Base-by-base conservation (phyloP, 2,329 filamentous ascomycete genomes). In the Hypoxylon sp. region DNA sequence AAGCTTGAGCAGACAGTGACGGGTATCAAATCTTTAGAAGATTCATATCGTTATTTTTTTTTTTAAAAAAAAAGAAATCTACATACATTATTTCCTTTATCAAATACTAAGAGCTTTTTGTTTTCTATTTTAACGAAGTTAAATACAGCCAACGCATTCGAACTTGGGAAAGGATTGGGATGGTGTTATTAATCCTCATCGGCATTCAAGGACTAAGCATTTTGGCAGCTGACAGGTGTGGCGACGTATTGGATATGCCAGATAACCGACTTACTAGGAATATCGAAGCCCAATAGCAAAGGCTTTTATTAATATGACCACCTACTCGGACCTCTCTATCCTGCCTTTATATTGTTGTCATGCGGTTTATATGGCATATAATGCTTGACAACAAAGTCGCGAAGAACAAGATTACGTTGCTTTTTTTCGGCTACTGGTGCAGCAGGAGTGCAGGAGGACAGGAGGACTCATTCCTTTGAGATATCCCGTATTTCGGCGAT, bases 371-470 rank as follows among this genome's bases (percentile, higher is more conserved):
- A 22, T 22, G 11, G 9, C 22, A 52, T 59, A n/a, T 24, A 14
- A 22, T 31, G 39, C 29, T 5, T 35, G 14, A 52, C 50, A 17
- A 42, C 52, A 19, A 50, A 42, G 33, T 35, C 42, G 29, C 44
- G 35, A 57, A 35, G 14, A 63, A 59, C 14, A 17, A 11, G 31
- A 48, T 60, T 55, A 55, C 54, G 59, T 63, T 57, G 47, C 42
- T 19, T 44, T 39, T 42, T 22, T 52, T 46, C 6, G 6, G 19
- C 26, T 46, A 39, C 24, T 5, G 17, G 11, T 57, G 54, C 59
- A 63, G 54, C 42, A 65, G 54, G 66, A 57, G 53, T 53, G 62
- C 62, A 65, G 57, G 35, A 69, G 54, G 58, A 59, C 48, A 62
- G 57, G 35, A 69, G 59, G 58, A 59, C 48, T 26, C 37, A 37